phyloP scores from a whole-genome alignment of 75 land plant species.

The Azolla pinnata region DNA sequence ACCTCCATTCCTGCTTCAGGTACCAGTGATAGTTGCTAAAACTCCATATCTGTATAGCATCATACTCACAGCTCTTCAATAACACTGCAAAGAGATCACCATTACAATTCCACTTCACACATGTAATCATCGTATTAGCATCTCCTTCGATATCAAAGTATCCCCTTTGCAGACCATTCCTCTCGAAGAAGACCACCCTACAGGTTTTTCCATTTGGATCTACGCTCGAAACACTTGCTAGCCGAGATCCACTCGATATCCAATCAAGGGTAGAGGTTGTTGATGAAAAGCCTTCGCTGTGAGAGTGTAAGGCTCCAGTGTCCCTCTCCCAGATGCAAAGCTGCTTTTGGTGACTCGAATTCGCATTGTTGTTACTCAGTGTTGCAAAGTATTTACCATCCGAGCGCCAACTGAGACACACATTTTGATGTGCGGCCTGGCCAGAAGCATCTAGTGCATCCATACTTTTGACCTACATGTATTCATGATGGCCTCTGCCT shows the following conservation, averaged over 20 bases:
- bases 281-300: constrained; percentile 47
- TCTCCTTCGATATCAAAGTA: constrained; percentile 50
- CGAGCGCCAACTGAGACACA: constrained; percentile 78
- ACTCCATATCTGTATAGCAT: constrained; percentile 68
- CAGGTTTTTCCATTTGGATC: constrained; percentile 33
- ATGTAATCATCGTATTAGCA: constrained; percentile 37
- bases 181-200: constrained; percentile 60
- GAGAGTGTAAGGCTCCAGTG: constrained; percentile 58
- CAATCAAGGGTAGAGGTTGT: constrained; percentile 52
- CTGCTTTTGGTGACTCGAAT: too few species aligned
- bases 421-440: neutral
- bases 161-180: constrained; percentile 87
- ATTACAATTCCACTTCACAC: constrained; percentile 69
- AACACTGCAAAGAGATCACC: constrained; percentile 78
- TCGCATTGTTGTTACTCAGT: constrained; percentile 21
- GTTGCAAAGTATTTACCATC: constrained; percentile 96
- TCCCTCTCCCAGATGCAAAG: constrained; percentile 92
- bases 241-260: constrained; percentile 89
- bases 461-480: constrained; percentile 23
- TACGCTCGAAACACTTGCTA: constrained; percentile 55
- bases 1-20: constrained; percentile 85
- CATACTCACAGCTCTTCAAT: constrained; percentile 42
- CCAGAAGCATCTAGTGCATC: constrained; percentile 17
- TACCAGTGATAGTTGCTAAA: constrained; percentile 98
- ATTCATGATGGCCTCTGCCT: constrained; percentile 4